phyloP scores from a whole-genome alignment of 306 rosid species.

The Trichosanthes cucumerina region DNA sequence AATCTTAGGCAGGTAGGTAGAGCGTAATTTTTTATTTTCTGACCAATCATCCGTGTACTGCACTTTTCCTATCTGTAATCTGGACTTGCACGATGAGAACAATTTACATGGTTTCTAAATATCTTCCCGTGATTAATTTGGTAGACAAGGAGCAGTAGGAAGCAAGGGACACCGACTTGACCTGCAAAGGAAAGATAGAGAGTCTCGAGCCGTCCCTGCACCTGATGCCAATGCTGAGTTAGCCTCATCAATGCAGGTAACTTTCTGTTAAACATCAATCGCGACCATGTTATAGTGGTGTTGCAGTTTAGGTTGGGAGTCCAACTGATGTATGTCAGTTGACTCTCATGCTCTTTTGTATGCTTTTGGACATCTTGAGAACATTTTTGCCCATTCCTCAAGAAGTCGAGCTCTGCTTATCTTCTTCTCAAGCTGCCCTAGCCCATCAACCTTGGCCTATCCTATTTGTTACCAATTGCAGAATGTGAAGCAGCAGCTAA shows the following conservation, averaged over 20 bases:
- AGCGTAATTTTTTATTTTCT: background rate
- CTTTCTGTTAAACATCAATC: background rate
- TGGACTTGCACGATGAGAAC: background rate
- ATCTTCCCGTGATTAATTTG: slow-evolving; percentile 15
- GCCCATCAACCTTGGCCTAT: background rate
- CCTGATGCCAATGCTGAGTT: slow-evolving; percentile 99
- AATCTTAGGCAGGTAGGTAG: background rate
- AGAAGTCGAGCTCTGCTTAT: background rate
- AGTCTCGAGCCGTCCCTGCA: slow-evolving; percentile 89
- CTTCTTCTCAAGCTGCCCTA: background rate
- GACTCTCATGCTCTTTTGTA: background rate
- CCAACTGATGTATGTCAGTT: background rate
- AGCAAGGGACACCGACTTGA: slow-evolving; percentile 72
- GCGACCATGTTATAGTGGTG: background rate
- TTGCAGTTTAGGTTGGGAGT: background rate
- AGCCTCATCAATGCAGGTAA: slow-evolving; percentile 86
- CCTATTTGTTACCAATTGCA: background rate
- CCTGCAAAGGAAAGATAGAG: slow-evolving; percentile 67
- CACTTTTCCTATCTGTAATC: background rate
- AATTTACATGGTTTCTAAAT: background rate
- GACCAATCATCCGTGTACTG: background rate
- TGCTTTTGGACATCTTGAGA: background rate
- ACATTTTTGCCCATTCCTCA: background rate
- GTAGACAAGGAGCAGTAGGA: slow-evolving; percentile 85
- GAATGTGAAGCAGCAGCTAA: background rate